Percentiles rank a stretch among this genome's conserved stretches.
Evolutionary conservation across 805 yeast species (phyloP).

Genomic region (Metschnikowia kunwiensis): DNA sequence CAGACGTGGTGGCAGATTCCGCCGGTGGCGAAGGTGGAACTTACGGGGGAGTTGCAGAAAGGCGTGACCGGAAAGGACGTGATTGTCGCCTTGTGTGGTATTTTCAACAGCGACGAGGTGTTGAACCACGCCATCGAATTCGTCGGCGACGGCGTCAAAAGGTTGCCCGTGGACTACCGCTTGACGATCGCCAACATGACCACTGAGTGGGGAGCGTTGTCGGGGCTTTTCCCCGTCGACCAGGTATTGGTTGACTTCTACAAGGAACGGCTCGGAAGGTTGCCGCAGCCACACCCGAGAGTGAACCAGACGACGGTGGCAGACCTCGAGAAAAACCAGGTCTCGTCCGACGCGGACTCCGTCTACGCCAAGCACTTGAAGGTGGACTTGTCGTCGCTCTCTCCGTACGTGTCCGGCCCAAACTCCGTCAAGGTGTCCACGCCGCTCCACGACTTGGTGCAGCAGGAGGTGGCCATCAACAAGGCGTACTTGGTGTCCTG

Average conservation of each 20-base stretch:
- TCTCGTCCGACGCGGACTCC: slow-evolving; percentile 70
- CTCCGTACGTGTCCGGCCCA: slow-evolving; percentile 94
- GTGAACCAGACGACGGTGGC: slow-evolving; percentile 61
- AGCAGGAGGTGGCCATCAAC: slow-evolving; percentile 71
- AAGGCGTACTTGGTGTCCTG: slow-evolving; percentile 98
- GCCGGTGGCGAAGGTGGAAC: slow-evolving; percentile 92
- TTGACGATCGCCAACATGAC: slow-evolving; percentile 24
- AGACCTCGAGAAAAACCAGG: slow-evolving; percentile 43
- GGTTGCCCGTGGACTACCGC: slow-evolving; percentile 59
- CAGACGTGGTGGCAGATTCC: slow-evolving; percentile 99
- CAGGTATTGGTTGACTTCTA: slow-evolving; percentile 74
- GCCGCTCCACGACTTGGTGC: slow-evolving; percentile 70
- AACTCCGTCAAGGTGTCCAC: slow-evolving; percentile 91
- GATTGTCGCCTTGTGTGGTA: slow-evolving; percentile 92
- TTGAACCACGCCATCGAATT: slow-evolving; percentile 92
- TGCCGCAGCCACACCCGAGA: slow-evolving; percentile 80
- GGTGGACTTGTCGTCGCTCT: slow-evolving; percentile 73
- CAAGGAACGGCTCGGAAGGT: slow-evolving; percentile 52
- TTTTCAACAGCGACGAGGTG: slow-evolving; percentile 88
- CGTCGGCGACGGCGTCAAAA: slow-evolving; percentile 72
- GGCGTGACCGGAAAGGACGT: slow-evolving; percentile 97
- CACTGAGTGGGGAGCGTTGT: slow-evolving; percentile 54
- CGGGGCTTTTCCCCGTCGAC: slow-evolving; percentile 98
- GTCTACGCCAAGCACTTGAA: slow-evolving; percentile 83
- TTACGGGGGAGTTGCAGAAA: slow-evolving; percentile 72